Evolutionary conservation across 2,329 filamentous ascomycete genomes (phyloP).

Genomic region (Talaromyces rugulosus): DNA sequence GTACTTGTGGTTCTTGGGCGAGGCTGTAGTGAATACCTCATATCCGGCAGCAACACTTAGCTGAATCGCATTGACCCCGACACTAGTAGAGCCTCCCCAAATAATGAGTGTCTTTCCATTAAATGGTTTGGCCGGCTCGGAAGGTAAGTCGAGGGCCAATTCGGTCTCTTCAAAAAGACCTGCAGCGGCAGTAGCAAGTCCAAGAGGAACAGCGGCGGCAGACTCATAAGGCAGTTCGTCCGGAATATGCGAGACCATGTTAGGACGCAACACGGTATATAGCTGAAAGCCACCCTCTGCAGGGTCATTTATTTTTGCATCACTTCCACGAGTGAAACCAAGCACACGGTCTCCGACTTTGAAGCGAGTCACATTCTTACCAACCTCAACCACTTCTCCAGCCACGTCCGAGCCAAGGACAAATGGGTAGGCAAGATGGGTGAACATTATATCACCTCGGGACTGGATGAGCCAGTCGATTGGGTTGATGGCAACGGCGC

Average conservation of each 20-base stretch:
- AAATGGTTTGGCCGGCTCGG: constrained; percentile 40
- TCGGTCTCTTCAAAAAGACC: constrained; percentile 18
- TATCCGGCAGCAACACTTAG: constrained; percentile 44
- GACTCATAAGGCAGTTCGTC: constrained; percentile 26
- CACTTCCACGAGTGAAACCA: constrained; percentile 18
- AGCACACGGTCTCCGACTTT: constrained; percentile 25
- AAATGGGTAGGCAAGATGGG: constrained; percentile 19
- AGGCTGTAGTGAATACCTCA: constrained; percentile 52
- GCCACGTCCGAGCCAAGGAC: constrained; percentile 24
- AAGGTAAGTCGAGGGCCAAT: constrained; percentile 8
- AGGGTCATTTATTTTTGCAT: constrained; percentile 15
- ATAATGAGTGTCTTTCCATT: constrained; percentile 49
- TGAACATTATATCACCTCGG: constrained; percentile 23
- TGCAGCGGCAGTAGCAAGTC: constrained; percentile 27
- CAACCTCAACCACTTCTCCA: constrained; percentile 20
- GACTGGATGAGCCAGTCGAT: constrained; percentile 39
- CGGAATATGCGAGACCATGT: constrained; percentile 24
- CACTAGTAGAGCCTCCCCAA: constrained; percentile 47
- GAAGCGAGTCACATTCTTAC: constrained; percentile 13
- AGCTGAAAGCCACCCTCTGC: constrained; percentile 23
- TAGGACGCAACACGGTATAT: constrained; percentile 20
- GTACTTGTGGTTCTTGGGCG: constrained; percentile 46
- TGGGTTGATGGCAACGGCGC: constrained; percentile 41
- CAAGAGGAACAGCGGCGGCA: constrained; percentile 33
- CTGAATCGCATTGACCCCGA: constrained; percentile 52